These are phyloP conservation scores for Beta vulgaris DNA, from an alignment of 148 eudicot genomes.

Conservation along the genomic window DNA sequence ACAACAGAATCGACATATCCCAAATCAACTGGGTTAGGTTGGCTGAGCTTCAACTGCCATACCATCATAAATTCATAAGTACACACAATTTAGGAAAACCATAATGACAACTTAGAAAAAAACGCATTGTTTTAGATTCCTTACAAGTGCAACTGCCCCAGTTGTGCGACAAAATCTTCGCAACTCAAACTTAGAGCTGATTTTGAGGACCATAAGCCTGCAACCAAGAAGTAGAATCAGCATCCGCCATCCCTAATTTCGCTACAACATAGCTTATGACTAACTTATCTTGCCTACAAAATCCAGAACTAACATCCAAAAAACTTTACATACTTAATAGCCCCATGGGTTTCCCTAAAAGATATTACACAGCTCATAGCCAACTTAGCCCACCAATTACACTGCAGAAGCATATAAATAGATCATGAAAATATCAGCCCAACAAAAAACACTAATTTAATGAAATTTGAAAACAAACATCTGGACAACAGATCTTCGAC, in stretches of 20 bases:
- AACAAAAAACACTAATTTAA: not conserved
- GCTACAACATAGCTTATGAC: not conserved
- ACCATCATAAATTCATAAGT: no score
- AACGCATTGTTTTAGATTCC: constrained; percentile 12
- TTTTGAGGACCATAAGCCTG: constrained; percentile 95
- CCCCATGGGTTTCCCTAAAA: no score
- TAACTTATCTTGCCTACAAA: not conserved
- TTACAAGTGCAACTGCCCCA: constrained; percentile 88
- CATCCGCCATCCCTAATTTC: not conserved
- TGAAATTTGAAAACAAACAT: no score
- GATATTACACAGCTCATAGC: no score
- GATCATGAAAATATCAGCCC: not conserved
- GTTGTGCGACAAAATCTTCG: constrained; percentile 94
- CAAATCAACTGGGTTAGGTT: constrained; percentile 76
- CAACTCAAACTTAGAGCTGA: constrained; percentile 86
- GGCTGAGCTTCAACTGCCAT: constrained; percentile 86
- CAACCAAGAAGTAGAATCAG: constrained; percentile 10
- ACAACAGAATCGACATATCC: constrained; percentile 85
- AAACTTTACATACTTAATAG: not conserved
- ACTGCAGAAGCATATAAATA: not conserved
- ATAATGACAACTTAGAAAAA: not conserved
- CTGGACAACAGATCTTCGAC: no score
- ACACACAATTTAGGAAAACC: not conserved
- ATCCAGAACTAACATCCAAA: not conserved
- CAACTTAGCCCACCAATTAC: not conserved